A percentile compares a stretch with the other conserved stretches of the same genome.
phyloP scores from a whole-genome alignment of 2,329 filamentous ascomycete genomes.

The Achaetomium macrosporum region DNA sequence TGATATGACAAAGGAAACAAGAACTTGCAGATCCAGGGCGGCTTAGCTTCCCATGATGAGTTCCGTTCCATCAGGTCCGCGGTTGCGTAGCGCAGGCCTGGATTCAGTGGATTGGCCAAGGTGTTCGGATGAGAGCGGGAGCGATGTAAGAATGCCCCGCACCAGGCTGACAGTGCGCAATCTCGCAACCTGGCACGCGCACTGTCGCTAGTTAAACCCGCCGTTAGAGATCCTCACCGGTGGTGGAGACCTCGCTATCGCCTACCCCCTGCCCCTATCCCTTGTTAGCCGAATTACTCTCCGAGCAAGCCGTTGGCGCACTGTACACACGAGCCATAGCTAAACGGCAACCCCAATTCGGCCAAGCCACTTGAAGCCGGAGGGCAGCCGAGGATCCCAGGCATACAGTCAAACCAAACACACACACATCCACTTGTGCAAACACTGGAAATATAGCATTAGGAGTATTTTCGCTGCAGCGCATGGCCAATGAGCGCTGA shows the following conservation, averaged over 20 bases:
- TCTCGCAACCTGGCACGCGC: not conserved
- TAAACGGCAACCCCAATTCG: not conserved
- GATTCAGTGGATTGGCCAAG: constrained; percentile 5
- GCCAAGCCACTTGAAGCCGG: not conserved
- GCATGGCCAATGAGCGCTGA: no score
- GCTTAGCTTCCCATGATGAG: not conserved
- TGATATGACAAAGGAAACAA: not conserved
- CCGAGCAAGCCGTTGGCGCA: not conserved
- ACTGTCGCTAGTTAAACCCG: constrained; percentile 3
- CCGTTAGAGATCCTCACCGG: not conserved
- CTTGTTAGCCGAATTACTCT: not conserved
- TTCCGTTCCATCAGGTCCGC: no score
- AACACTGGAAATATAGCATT: no score
- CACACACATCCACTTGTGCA: not conserved
- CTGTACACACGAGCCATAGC: constrained; percentile 2
- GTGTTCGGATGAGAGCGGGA: constrained; percentile 9
- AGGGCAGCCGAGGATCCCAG: no score
- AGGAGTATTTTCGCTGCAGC: no score
- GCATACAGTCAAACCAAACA: not conserved
- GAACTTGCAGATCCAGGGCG: not conserved
- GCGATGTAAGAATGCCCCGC: constrained; percentile 7
- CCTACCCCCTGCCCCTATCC: not conserved
- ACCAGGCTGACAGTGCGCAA: constrained; percentile 3
- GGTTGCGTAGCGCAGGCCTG: not conserved
- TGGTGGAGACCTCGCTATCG: not conserved